These are phyloP conservation scores for Podila verticillata DNA, from an alignment of 192 early-diverging fungal genomes.

Conservation along the genomic window DNA sequence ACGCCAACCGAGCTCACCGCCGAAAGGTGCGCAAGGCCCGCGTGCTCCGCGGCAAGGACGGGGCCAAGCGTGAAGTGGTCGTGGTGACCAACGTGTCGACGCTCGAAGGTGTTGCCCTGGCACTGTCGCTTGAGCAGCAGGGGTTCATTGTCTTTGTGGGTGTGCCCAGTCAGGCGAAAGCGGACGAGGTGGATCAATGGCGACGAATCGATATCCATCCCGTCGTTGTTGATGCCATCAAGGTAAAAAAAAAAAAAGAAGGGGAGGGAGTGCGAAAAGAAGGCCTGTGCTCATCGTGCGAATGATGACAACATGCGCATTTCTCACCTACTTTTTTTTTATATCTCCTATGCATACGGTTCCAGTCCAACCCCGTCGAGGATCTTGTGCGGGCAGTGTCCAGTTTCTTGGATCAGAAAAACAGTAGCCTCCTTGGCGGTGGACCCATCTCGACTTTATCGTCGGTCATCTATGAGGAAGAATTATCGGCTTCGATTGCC, in stretches of 20 bases:
- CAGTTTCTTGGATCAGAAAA: slow-evolving; percentile 35
- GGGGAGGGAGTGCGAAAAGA: no score
- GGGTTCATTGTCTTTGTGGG: slow-evolving; percentile 47
- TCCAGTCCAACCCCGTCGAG: slow-evolving; percentile 19
- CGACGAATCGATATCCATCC: slow-evolving; percentile 19
- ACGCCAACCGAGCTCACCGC: slow-evolving; percentile 5
- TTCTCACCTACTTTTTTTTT: not conserved
- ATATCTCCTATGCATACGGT: no score
- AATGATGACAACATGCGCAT: not conserved
- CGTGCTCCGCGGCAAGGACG: slow-evolving; percentile 16
- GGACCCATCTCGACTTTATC: not conserved
- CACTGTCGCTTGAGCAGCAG: slow-evolving; percentile 37
- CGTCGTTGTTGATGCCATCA: slow-evolving; percentile 26
- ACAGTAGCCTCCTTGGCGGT: slow-evolving; percentile 17
- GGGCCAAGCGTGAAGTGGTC: slow-evolving; percentile 22
- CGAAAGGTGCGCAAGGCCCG: slow-evolving; percentile 7
- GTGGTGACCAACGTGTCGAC: slow-evolving; percentile 28
- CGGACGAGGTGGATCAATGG: slow-evolving; percentile 23
- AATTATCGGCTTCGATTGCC: slow-evolving; percentile 26
- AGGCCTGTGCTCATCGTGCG: no score
- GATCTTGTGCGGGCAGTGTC: slow-evolving; percentile 25
- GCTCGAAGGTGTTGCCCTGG: slow-evolving; percentile 18
- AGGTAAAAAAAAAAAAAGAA: slow-evolving; percentile 14
- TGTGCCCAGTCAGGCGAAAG: slow-evolving; percentile 19
- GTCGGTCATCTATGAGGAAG: slow-evolving; percentile 26